These are phyloP conservation scores for Suhomyces choctaworum DNA, from an alignment of 1,139 yeast genomes.

Conservation along the genomic window DNA sequence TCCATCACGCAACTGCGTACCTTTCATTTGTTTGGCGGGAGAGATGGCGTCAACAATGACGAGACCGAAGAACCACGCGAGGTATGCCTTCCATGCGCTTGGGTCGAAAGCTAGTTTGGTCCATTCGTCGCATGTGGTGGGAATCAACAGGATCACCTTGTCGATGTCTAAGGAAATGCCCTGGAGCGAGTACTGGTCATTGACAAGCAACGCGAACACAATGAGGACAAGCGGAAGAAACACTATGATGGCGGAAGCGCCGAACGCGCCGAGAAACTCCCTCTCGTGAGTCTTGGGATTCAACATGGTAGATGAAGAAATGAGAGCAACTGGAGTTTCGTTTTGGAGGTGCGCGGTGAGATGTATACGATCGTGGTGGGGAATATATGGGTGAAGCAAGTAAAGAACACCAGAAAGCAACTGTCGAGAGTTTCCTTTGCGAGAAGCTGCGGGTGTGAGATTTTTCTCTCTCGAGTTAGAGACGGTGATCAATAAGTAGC, in stretches of 20 bases:
- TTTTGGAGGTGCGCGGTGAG: too few species aligned
- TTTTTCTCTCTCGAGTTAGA: too few species aligned
- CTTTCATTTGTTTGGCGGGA: constrained; percentile 72
- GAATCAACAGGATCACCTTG: constrained; percentile 31
- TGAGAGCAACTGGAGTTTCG: too few species aligned
- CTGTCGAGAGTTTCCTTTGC: too few species aligned
- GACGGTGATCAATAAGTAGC: too few species aligned
- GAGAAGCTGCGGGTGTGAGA: too few species aligned
- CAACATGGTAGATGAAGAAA: constrained; percentile 26
- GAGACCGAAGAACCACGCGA: constrained; percentile 72
- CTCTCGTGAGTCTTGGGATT: constrained; percentile 71
- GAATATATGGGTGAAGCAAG: too few species aligned
- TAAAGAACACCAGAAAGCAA: too few species aligned
- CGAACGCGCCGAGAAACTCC: constrained; percentile 79
- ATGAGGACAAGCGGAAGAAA: constrained; percentile 68
- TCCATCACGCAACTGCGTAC: constrained; percentile 77
- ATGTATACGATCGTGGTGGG: too few species aligned
- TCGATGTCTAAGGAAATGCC: constrained; percentile 49
- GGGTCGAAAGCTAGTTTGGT: constrained; percentile 33
- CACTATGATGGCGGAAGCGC: constrained; percentile 65
- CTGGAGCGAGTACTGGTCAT: constrained; percentile 53
- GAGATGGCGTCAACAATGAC: constrained; percentile 62
- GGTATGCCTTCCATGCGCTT: constrained; percentile 62
- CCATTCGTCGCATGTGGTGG: constrained; percentile 26
- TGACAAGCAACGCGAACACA: constrained; percentile 57